Evolutionary conservation across 2,329 filamentous ascomycete genomes (phyloP).

Genomic region (Cladosporium sphaerospermum): DNA sequence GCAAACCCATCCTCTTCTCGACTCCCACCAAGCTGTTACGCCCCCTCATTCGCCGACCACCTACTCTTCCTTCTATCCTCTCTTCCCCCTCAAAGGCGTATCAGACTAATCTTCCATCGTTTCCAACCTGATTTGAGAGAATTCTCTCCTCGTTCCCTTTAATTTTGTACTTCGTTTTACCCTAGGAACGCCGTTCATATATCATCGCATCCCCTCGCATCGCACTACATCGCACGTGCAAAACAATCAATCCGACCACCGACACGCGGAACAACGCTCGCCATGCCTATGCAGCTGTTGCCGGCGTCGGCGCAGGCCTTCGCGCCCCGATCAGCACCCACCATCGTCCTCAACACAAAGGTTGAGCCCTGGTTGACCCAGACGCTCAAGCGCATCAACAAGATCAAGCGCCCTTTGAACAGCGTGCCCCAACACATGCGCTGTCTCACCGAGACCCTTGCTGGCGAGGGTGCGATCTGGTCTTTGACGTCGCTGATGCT

Average conservation of each 20-base stretch:
- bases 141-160: conserved; percentile 21
- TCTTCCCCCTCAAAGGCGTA: conserved; percentile 20
- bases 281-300: conserved; percentile 87
- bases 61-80: conserved; percentile 18
- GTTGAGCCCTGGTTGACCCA: conserved; percentile 95
- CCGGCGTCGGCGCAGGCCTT: conserved; percentile 95
- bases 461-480: conserved; percentile 87
- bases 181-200: conserved; percentile 21
- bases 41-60: conserved; percentile 22
- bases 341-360: conserved; percentile 86
- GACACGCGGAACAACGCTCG: conserved; percentile 20
- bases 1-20: background rate
- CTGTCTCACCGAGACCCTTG: conserved; percentile 91
- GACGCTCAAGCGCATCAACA: conserved; percentile 93
- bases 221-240: conserved; percentile 18
- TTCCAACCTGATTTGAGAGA: conserved; percentile 20
- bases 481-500: conserved; percentile 89
- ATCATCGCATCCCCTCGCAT: conserved; percentile 24
- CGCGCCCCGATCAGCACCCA: conserved; percentile 87
- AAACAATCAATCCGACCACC: background rate
- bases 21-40: conserved; percentile 13
- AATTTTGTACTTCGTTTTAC: conserved; percentile 17
- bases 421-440: conserved; percentile 91
- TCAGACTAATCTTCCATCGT: conserved; percentile 24
- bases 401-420: conserved; percentile 94